Evolutionary conservation across 1,139 yeast genomes (phyloP).

Genomic region (Kodamaea suecica): DNA sequence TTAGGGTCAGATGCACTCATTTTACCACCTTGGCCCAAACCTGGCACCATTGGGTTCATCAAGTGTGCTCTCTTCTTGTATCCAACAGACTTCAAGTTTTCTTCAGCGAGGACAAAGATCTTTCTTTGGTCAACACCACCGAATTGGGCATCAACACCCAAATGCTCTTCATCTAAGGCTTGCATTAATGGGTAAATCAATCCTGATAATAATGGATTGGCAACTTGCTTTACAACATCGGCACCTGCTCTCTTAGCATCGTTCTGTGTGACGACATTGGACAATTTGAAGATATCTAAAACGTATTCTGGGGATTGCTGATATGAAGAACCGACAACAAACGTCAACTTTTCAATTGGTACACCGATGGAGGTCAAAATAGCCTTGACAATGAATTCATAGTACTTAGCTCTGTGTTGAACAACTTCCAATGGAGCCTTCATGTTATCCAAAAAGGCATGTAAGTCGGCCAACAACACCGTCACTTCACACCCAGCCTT

Average conservation of each 20-base stretch:
- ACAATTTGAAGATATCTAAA: constrained; percentile 80
- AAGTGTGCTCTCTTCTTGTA: constrained; percentile 97
- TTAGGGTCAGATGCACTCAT: constrained; percentile 99
- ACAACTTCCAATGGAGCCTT: constrained; percentile 96
- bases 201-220: constrained; percentile 89
- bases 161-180: constrained; percentile 91
- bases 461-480: constrained; percentile 92
- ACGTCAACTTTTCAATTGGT: constrained; percentile 82
- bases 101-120: constrained; percentile 96
- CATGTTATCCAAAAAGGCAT: constrained; percentile 97
- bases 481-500: constrained; percentile 95
- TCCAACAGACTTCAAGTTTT: constrained; percentile 79
- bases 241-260: constrained; percentile 99
- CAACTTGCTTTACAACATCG: constrained; percentile 97
- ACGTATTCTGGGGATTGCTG: constrained; percentile 77
- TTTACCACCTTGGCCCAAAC: constrained; percentile 93
- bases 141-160: constrained; percentile 89
- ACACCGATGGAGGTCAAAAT: constrained; percentile 83
- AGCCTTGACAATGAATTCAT: constrained; percentile 78
- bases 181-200: constrained; percentile 98
- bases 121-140: constrained; percentile 99
- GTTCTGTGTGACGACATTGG: constrained; percentile 83
- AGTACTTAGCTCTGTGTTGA: constrained; percentile 82
- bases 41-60: constrained; percentile 99
- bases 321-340: constrained; percentile 85